Conservation (phyloP, 371 early-diverging fungal species). For the Thermomucor indicae-seudaticae region DNA sequence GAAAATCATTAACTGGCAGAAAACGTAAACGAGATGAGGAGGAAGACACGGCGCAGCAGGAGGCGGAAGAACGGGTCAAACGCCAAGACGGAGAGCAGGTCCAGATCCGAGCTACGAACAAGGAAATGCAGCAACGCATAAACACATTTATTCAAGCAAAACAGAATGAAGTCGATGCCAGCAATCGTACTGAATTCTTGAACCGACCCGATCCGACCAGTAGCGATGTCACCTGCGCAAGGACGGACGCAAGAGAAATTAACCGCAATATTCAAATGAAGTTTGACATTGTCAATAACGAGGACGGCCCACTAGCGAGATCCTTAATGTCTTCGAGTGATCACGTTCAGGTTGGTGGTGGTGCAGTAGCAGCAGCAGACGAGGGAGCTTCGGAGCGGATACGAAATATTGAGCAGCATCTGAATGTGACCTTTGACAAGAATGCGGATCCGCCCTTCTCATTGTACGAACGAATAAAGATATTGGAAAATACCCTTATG, state of each 20-base stretch:
- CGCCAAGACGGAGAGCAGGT: constrained; percentile 39
- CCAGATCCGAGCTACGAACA: constrained; percentile 41
- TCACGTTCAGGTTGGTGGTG: constrained; percentile 1
- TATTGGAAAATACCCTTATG: constrained; percentile 66
- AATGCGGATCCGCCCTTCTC: constrained; percentile 21
- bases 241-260: constrained; percentile 68
- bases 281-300: constrained; percentile 71
- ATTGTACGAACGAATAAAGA: constrained; percentile 55
- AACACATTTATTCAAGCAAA: constrained; percentile 57
- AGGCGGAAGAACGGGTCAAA: constrained; percentile 19
- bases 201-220: constrained; percentile 36
- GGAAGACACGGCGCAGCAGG: constrained; percentile 12
- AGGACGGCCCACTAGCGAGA: constrained; percentile 69
- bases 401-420: constrained; percentile 57
- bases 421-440: constrained; percentile 59
- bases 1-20: constrained; percentile 3
- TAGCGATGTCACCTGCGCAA: constrained; percentile 54
- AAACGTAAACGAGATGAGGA: constrained; percentile 15
- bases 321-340: constrained; percentile 27
- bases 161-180: constrained; percentile 62
- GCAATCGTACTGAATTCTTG: constrained; percentile 68
- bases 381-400: constrained; percentile 38
- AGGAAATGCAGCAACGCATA: constrained; percentile 47
- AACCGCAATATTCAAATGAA: constrained; percentile 83
- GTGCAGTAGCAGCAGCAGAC: neutral